Evolutionary conservation across 371 early-diverging fungal genomes (phyloP).

Genomic region (Massospora cicadina): DNA sequence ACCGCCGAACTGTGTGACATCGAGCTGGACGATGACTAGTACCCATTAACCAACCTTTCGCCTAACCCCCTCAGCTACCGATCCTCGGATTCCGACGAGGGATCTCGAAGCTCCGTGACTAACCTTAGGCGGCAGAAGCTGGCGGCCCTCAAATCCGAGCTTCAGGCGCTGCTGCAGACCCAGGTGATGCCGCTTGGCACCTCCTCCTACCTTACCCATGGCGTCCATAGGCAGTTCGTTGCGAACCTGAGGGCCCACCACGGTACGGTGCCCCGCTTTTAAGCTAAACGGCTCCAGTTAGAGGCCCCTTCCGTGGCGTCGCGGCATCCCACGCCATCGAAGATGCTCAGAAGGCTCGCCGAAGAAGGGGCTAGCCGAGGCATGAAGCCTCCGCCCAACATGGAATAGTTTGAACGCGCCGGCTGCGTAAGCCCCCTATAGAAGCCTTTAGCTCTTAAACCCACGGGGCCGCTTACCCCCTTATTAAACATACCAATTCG

Average conservation of each 20-base stretch:
- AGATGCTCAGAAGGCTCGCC: background rate
- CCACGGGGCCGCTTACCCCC: too few species aligned
- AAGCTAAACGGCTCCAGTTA: background rate
- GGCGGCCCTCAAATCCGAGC: background rate
- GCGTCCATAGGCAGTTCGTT: background rate
- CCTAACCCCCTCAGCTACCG: background rate
- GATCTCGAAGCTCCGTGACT: background rate
- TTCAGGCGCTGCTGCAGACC: background rate
- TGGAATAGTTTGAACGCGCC: too few species aligned
- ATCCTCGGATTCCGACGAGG: background rate
- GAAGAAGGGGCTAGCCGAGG: background rate
- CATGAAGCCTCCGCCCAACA: too few species aligned
- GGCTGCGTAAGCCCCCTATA: too few species aligned
- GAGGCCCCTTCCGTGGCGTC: background rate
- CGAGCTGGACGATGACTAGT: constrained; percentile 55
- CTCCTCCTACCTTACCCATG: background rate
- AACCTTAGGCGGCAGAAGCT: background rate
- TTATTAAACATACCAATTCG: too few species aligned
- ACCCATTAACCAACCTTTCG: background rate
- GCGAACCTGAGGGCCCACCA: background rate
- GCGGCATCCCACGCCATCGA: background rate
- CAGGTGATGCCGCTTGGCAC: background rate
- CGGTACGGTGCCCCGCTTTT: background rate
- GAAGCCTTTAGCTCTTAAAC: too few species aligned
- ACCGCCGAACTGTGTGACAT: constrained; percentile 74